phyloP scores from a whole-genome alignment of 148 eudicot species.

The Camellia granthamiana region DNA sequence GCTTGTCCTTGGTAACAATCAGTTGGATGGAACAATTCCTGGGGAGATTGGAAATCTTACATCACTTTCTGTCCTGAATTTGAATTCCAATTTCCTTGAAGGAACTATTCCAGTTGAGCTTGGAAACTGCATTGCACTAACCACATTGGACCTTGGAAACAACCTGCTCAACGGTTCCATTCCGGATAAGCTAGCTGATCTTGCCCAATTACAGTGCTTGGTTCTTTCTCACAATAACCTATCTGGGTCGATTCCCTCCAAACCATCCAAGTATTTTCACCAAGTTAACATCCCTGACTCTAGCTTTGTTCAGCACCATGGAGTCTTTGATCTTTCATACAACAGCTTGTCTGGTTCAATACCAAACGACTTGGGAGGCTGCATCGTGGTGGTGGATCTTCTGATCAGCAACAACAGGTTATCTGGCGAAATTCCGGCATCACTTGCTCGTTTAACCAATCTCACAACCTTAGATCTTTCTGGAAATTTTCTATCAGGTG shows the following conservation, averaged over 20 bases:
- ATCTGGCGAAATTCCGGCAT: conserved; percentile 41
- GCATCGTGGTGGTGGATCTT: conserved; percentile 46
- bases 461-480: conserved; percentile 49
- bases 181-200: conserved; percentile 29
- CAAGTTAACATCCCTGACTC: conserved; percentile 45
- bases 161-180: conserved; percentile 41
- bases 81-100: conserved; percentile 38
- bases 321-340: conserved; percentile 44
- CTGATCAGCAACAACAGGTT: conserved; percentile 41
- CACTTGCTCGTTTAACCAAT: conserved; percentile 32
- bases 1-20: conserved; percentile 41
- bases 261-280: conserved; percentile 35
- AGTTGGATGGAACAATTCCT: conserved; percentile 33
- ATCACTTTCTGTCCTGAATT: conserved; percentile 37
- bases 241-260: conserved; percentile 39
- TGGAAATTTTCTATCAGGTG: conserved; percentile 34
- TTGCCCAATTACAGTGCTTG: conserved; percentile 46
- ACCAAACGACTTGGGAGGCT: conserved; percentile 45
- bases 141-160: conserved; percentile 48
- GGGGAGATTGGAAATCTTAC: conserved; percentile 32
- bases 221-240: conserved; percentile 46
- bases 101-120: conserved; percentile 41
- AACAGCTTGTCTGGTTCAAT: conserved; percentile 41
- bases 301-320: conserved; percentile 49
- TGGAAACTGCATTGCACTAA: conserved; percentile 34